phyloP scores from a whole-genome alignment of 2,329 filamentous ascomycete species.

The Xylaria sp. region DNA sequence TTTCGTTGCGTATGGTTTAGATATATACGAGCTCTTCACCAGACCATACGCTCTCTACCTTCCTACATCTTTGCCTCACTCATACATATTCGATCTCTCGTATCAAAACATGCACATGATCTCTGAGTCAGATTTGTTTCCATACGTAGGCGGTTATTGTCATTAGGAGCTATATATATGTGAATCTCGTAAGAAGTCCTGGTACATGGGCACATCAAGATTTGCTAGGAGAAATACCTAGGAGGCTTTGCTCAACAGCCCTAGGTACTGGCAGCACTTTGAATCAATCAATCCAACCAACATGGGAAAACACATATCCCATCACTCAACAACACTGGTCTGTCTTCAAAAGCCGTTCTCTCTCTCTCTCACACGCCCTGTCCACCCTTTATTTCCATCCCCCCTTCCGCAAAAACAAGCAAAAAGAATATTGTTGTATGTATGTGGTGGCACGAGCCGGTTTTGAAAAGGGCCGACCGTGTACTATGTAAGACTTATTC shows the following conservation, averaged over 20 bases:
- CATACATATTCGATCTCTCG: background rate
- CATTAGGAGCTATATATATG: constrained; percentile 25
- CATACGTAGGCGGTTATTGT: constrained; percentile 11
- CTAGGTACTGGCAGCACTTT: background rate
- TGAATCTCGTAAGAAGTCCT: constrained; percentile 10
- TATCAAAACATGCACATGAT: background rate
- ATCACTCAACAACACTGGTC: too few species aligned
- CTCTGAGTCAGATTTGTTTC: background rate
- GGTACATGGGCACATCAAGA: constrained; percentile 1
- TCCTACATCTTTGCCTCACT: too few species aligned
- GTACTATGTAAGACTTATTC: constrained; percentile 3
- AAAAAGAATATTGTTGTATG: background rate
- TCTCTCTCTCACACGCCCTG: background rate
- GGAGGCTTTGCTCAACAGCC: background rate
- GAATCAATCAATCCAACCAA: background rate
- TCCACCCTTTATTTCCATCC: background rate
- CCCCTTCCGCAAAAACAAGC: background rate
- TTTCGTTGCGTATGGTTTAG: constrained; percentile 57
- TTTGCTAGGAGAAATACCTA: background rate
- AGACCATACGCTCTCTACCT: background rate
- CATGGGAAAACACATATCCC: too few species aligned
- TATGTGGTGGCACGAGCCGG: constrained; percentile 5
- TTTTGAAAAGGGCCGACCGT: constrained; percentile 13
- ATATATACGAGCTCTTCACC: background rate
- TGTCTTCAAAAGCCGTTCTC: background rate